Base-by-base conservation (phyloP, 495 filamentous ascomycete genomes). In the Hypoxylon fragiforme region DNA sequence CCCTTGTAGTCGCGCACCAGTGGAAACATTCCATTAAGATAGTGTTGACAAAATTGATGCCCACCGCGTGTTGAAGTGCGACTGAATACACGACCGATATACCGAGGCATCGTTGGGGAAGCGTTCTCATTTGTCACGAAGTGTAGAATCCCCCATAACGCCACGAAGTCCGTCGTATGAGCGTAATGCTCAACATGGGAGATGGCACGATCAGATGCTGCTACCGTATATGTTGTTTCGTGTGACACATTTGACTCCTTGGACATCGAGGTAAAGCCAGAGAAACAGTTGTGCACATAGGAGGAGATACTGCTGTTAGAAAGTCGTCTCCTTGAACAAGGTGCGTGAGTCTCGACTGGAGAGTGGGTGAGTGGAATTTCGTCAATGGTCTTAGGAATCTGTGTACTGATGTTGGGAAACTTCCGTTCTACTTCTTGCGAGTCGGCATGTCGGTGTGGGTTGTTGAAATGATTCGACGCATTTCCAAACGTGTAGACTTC, bases 381-480 rank as follows among this genome's bases (percentile, higher is more conserved):
- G 7, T 42, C 37, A 19, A 57, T 57, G 3, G 44, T 46, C 12
- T 52, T 54, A n/a, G 50, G 54, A 32, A 50, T 36, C 5, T 39
- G 31, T 5, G 41, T 61, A 31, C 7, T 31, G 5, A 34, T 35
- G 7, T 36, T 38, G 2, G 57, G 57, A 30, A 62, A 44, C 4
- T 61, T 62, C 30, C 54, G 38, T 37, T 69, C 65, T 15, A 53
- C 40, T 8, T 60, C 19, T 44, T 67, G 66, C 15, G 59, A 61
- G 1, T 63, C 46, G 13, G 73, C 41, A 59, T 75, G 66, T 6
- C 73, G 73, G 54, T 79, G 81, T 3, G 90, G 90, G 53, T 92
- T 91, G 68, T 91, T 92, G 66, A 92, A 95, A 67, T 94, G 90
- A 58, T 91, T 92, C 1, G 90, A 88, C 5, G 89, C 89, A 47